Evolutionary conservation across 345 rosid species (phyloP).

Genomic region (Sisymbrium altissimum): DNA sequence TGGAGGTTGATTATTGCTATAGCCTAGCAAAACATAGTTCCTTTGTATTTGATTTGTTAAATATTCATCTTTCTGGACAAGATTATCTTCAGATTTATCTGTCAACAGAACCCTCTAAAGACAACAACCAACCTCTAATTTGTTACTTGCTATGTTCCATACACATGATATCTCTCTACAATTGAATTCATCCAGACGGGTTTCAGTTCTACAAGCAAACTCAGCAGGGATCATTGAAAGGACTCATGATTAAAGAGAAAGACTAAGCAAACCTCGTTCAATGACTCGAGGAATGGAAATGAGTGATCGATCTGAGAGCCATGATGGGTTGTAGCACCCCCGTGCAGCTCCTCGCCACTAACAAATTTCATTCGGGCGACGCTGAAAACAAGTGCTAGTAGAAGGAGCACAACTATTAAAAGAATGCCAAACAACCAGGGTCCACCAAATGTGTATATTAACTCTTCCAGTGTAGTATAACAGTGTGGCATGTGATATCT

Average conservation of each 20-base stretch:
- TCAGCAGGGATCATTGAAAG: background rate
- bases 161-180: conserved; percentile 4
- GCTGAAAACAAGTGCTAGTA: conserved; percentile 85
- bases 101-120: background rate
- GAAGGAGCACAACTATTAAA: conserved; percentile 66
- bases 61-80: background rate
- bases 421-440: conserved; percentile 84
- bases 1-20: background rate
- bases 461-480: conserved; percentile 84
- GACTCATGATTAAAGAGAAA: background rate
- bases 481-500: conserved; percentile 93
- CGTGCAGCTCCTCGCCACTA: conserved; percentile 75
- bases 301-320: conserved; percentile 67
- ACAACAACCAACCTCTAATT: background rate
- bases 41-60: background rate
- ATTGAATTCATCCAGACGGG: background rate
- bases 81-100: background rate
- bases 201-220: background rate
- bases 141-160: background rate
- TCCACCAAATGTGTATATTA: conserved; percentile 92
- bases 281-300: conserved; percentile 87
- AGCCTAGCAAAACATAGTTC: background rate
- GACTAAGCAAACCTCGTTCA: conserved; percentile 66
- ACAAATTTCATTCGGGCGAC: conserved; percentile 92
- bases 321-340: conserved; percentile 55